Evolutionary conservation across 2,329 filamentous ascomycete species (phyloP).

Genomic region (Sporothrix protearum): DNA sequence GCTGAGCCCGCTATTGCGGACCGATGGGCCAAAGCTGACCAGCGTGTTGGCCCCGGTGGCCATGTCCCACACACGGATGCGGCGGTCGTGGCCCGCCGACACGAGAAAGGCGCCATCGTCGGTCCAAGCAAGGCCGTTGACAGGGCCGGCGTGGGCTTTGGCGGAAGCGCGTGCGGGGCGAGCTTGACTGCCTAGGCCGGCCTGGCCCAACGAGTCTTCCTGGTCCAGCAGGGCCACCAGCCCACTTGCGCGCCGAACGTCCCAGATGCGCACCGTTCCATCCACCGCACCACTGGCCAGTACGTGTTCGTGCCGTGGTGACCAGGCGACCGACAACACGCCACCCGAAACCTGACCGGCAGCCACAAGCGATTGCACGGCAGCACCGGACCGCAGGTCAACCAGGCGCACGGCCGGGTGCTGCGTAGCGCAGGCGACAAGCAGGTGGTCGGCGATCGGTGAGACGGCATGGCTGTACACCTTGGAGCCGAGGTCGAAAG

Average conservation of each 20-base stretch:
- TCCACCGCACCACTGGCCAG: slow-evolving; percentile 83
- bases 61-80: slow-evolving; percentile 83
- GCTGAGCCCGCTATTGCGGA: slow-evolving; percentile 68
- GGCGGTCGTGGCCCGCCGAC: slow-evolving; percentile 76
- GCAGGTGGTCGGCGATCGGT: slow-evolving; percentile 64
- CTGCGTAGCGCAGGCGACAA: slow-evolving; percentile 86
- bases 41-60: slow-evolving; percentile 79
- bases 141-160: slow-evolving; percentile 72
- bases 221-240: slow-evolving; percentile 76
- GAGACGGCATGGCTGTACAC: slow-evolving; percentile 78
- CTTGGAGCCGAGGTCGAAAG: slow-evolving; percentile 64
- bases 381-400: slow-evolving; percentile 77
- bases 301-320: slow-evolving; percentile 72
- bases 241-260: slow-evolving; percentile 74
- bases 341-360: slow-evolving; percentile 56
- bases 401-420: slow-evolving; percentile 79
- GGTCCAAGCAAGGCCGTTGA: slow-evolving; percentile 83
- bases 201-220: slow-evolving; percentile 73
- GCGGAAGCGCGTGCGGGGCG: slow-evolving; percentile 44
- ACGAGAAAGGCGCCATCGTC: slow-evolving; percentile 73
- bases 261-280: slow-evolving; percentile 80
- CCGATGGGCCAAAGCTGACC: slow-evolving; percentile 77
- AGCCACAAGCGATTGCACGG: slow-evolving; percentile 66
- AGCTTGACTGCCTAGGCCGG: slow-evolving; percentile 37
- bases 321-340: slow-evolving; percentile 73